Conservation (phyloP, 2,329 filamentous ascomycete species). For the Cytospora piceae region DNA sequence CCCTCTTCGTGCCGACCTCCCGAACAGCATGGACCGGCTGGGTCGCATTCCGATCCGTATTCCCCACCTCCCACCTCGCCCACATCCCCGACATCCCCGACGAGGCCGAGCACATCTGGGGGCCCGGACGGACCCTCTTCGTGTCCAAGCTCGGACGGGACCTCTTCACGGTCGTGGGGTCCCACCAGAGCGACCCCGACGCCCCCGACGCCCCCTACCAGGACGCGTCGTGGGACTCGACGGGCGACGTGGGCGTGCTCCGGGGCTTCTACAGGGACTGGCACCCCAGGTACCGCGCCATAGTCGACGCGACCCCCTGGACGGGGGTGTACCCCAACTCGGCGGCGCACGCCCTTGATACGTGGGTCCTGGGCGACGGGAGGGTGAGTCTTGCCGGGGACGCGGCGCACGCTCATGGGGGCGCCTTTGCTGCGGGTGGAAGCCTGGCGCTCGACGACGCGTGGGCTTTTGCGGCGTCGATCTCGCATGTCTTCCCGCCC, state of each 20-base stretch:
- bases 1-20: slow-evolving; percentile 48
- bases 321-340: slow-evolving; percentile 49
- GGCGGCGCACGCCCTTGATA: slow-evolving; percentile 44
- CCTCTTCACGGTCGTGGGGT: slow-evolving; percentile 49
- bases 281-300: slow-evolving; percentile 45
- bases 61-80: slow-evolving; percentile 45
- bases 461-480: slow-evolving; percentile 45
- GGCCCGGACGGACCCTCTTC: slow-evolving; percentile 47
- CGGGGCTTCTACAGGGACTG: slow-evolving; percentile 46
- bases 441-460: slow-evolving; percentile 47
- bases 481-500: slow-evolving; percentile 42
- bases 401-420: slow-evolving; percentile 47
- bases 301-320: slow-evolving; percentile 46
- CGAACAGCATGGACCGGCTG: slow-evolving; percentile 48
- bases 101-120: slow-evolving; percentile 51
- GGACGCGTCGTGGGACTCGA: slow-evolving; percentile 44
- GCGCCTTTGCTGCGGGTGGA: slow-evolving; percentile 46
- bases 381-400: slow-evolving; percentile 45
- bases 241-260: slow-evolving; percentile 43
- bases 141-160: slow-evolving; percentile 46
- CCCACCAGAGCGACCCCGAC: slow-evolving; percentile 43
- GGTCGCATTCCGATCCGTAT: slow-evolving; percentile 50
- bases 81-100: slow-evolving; percentile 44
- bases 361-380: slow-evolving; percentile 45
- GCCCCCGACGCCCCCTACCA: slow-evolving; percentile 38